These are phyloP conservation scores for Dendrobium officinale DNA, from an alignment of 106 monocot genomes.

Conservation along the genomic window DNA sequence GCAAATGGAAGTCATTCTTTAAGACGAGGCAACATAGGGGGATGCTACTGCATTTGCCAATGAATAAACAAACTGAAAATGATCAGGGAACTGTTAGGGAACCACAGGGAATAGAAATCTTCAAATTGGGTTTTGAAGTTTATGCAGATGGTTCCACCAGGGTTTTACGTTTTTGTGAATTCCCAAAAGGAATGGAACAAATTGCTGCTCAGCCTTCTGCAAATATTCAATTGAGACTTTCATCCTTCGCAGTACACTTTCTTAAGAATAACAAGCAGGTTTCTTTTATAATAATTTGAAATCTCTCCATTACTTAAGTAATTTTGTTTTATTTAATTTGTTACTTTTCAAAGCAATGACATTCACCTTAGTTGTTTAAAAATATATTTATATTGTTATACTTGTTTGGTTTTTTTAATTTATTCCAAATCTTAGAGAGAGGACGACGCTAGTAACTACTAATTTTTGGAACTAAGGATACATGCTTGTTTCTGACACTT, in stretches of 20 bases:
- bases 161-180: constrained; percentile 72
- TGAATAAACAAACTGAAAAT: constrained; percentile 16
- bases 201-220: constrained; percentile 30
- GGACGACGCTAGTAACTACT: no score
- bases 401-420: background rate
- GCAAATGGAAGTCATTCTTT: constrained; percentile 68
- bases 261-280: constrained; percentile 66
- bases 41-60: constrained; percentile 31
- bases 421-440: no score
- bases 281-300: constrained; percentile 3
- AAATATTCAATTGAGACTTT: constrained; percentile 47
- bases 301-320: background rate
- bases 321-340: background rate
- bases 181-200: constrained; percentile 32
- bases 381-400: background rate
- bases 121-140: constrained; percentile 73
- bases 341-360: background rate
- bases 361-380: background rate
- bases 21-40: constrained; percentile 49
- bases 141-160: constrained; percentile 77
- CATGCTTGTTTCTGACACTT: no score
- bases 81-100: constrained; percentile 32
- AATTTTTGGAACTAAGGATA: no score
- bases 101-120: constrained; percentile 28
- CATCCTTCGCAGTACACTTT: constrained; percentile 35